Conservation (phyloP, 1,139 yeast species). For the Suhomyces terraborum region DNA sequence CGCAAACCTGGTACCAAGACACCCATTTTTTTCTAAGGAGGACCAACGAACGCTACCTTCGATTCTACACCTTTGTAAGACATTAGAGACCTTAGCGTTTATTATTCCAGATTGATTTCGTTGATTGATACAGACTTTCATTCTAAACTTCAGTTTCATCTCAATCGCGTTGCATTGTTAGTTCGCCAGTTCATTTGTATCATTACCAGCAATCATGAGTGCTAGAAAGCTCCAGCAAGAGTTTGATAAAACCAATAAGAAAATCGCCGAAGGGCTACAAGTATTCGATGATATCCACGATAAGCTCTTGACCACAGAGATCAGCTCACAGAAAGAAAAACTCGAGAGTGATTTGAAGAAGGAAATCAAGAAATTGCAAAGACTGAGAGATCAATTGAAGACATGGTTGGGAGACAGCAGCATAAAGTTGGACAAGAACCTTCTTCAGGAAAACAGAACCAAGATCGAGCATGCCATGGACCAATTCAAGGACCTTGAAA, state of each 20-base stretch:
- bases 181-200: not conserved
- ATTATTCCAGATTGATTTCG: not conserved
- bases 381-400: conserved; percentile 93
- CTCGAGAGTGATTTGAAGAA: conserved; percentile 91
- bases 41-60: conserved; percentile 4
- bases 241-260: conserved; percentile 93
- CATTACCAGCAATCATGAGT: conserved; percentile 33
- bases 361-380: conserved; percentile 92
- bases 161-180: not conserved
- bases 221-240: conserved; percentile 62
- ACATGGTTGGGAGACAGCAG: conserved; percentile 94
- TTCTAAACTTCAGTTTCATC: not conserved
- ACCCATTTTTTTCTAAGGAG: conserved; percentile 9
- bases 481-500: conserved; percentile 91
- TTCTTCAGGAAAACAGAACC: conserved; percentile 75
- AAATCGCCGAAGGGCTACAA: conserved; percentile 89
- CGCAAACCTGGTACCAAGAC: conserved; percentile 2
- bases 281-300: conserved; percentile 87
- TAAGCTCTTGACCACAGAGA: conserved; percentile 78
- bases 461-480: conserved; percentile 94
- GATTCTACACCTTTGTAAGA: not conserved
- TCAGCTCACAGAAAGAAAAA: conserved; percentile 90
- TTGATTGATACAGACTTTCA: not conserved
- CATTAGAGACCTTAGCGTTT: not conserved
- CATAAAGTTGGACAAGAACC: conserved; percentile 80